phyloP scores from a whole-genome alignment of 2,329 filamentous ascomycete genomes.

The Clarireedia sp. region DNA sequence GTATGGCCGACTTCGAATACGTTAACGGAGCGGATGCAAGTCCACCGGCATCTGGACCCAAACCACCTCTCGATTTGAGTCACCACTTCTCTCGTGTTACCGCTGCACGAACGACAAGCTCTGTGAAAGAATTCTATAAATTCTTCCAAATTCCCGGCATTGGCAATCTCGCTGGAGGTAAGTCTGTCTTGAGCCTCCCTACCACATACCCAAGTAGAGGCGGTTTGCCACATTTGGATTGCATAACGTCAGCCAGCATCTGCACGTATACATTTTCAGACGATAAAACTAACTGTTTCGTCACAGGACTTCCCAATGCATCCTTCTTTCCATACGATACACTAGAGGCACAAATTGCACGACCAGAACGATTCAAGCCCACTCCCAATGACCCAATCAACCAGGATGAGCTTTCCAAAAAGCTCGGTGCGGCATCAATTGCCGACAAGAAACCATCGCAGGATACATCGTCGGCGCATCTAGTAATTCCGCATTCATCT shows the following conservation, averaged over 20 bases:
- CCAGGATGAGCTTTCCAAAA: constrained; percentile 25
- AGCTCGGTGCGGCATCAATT: constrained; percentile 30
- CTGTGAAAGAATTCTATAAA: constrained; percentile 77
- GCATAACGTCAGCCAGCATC: neutral
- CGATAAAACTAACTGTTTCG: constrained; percentile 11
- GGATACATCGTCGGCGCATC: constrained; percentile 34
- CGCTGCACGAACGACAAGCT: constrained; percentile 54
- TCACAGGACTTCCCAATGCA: constrained; percentile 62
- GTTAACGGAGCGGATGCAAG: constrained; percentile 13
- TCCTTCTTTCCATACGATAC: constrained; percentile 87
- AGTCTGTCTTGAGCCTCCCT: constrained; percentile 24
- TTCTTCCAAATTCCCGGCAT: constrained; percentile 65
- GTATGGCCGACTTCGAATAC: constrained; percentile 25
- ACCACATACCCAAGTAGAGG: neutral
- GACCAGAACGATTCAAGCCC: constrained; percentile 65
- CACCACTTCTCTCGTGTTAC: constrained; percentile 71
- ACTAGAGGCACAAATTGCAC: constrained; percentile 71
- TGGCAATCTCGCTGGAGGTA: constrained; percentile 54
- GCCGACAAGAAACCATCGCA: constrained; percentile 12
- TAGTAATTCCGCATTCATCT: constrained; percentile 66
- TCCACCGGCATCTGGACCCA: constrained; percentile 9
- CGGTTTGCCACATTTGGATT: neutral
- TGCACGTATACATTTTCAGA: neutral
- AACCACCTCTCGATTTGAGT: constrained; percentile 61
- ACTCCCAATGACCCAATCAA: constrained; percentile 51